phyloP scores from a whole-genome alignment of 2,329 filamentous ascomycete species.

The Trichoderma guizhouense region DNA sequence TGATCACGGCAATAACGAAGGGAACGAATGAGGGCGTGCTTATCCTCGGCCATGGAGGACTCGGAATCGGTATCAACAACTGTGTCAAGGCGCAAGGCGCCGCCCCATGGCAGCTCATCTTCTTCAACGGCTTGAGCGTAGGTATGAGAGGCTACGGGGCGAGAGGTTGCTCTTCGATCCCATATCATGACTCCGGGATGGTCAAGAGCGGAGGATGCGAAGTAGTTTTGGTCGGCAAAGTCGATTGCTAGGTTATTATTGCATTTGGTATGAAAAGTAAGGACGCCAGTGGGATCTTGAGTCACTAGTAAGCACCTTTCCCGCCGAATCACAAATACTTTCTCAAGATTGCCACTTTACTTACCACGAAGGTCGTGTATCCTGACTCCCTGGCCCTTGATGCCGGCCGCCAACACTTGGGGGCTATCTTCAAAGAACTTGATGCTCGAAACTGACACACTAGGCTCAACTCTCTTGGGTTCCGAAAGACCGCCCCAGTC shows the following conservation, averaged over 20 bases:
- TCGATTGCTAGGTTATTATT: constrained; percentile 75
- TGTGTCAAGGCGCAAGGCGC: constrained; percentile 54
- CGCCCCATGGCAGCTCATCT: constrained; percentile 62
- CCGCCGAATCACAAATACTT: neutral
- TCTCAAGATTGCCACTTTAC: neutral
- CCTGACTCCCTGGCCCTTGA: constrained; percentile 70
- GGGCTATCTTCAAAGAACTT: constrained; percentile 78
- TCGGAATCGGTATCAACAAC: constrained; percentile 55
- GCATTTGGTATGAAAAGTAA: constrained; percentile 63
- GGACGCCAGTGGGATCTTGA: constrained; percentile 49
- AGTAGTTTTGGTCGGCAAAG: constrained; percentile 77
- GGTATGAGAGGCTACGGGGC: constrained; percentile 48
- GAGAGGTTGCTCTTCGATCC: constrained; percentile 65
- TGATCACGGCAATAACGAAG: constrained; percentile 62
- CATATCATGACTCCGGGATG: constrained; percentile 73
- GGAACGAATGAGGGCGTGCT: constrained; percentile 59
- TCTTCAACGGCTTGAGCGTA: constrained; percentile 58
- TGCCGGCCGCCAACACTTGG: constrained; percentile 70
- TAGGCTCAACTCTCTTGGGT: constrained; percentile 58
- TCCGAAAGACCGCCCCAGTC: constrained; percentile 49
- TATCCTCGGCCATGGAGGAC: constrained; percentile 49
- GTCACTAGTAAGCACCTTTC: neutral
- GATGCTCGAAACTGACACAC: constrained; percentile 75
- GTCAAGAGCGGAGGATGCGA: constrained; percentile 74
- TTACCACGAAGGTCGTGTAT: constrained; percentile 76